Evolutionary conservation across 2,329 filamentous ascomycete species (phyloP).

Genomic region (Fusarium kyushuense): DNA sequence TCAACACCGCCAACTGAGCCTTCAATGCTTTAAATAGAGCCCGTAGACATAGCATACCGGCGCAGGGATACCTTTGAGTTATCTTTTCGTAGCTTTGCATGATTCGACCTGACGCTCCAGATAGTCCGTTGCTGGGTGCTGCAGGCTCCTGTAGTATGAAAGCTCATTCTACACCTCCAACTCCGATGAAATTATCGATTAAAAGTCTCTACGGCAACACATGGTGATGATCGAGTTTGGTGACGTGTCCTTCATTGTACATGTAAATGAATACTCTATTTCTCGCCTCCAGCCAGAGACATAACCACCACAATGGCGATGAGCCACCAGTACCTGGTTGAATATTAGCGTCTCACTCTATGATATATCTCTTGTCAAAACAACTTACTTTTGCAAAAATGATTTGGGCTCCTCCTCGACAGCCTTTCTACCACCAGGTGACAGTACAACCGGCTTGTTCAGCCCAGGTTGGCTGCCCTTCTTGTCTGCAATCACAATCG

Average conservation of each 20-base stretch:
- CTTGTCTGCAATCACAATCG: constrained; percentile 61
- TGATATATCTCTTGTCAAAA: neutral
- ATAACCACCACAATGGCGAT: constrained; percentile 66
- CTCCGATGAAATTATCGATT: neutral
- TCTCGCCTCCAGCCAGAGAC: constrained; percentile 64
- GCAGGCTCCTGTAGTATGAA: neutral
- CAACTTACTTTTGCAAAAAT: constrained; percentile 73
- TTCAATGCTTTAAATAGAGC: neutral
- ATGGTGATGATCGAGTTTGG: neutral
- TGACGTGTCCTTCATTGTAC: neutral
- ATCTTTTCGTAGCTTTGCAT: neutral
- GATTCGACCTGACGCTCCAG: neutral
- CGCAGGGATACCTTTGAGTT: neutral
- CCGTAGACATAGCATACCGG: too few relatives aligned
- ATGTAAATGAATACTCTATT: constrained; percentile 54
- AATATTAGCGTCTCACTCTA: constrained; percentile 51
- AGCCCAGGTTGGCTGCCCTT: constrained; percentile 68
- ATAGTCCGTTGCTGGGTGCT: neutral
- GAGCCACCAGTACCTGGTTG: constrained; percentile 74
- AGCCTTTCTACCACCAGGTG: constrained; percentile 69
- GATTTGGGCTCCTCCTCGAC: constrained; percentile 70
- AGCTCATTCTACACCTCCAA: neutral
- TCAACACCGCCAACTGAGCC: too few relatives aligned
- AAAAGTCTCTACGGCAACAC: neutral
- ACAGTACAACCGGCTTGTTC: constrained; percentile 73